phyloP scores from a whole-genome alignment of 2,329 filamentous ascomycete genomes.

The Emericellopsis cladophorae region DNA sequence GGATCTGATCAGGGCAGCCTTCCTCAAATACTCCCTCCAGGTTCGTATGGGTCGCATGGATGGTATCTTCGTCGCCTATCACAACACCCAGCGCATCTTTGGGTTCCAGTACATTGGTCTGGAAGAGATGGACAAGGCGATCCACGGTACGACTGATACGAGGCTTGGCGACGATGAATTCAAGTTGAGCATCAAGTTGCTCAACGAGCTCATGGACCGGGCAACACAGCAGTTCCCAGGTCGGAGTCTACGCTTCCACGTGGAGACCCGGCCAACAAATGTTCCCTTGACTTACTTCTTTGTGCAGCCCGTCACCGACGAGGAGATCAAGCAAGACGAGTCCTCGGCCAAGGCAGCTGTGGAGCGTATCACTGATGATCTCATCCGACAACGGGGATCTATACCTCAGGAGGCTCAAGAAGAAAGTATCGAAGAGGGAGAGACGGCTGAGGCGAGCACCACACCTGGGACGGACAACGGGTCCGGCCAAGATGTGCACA shows the following conservation, averaged over 20 bases:
- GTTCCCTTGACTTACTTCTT: constrained; percentile 76
- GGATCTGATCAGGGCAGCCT: constrained; percentile 89
- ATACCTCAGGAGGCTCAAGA: not conserved
- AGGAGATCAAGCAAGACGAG: constrained; percentile 42
- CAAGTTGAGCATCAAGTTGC: constrained; percentile 61
- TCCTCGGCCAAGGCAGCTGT: not conserved
- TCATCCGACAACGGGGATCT: not conserved
- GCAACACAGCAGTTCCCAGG: constrained; percentile 66
- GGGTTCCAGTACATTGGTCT: constrained; percentile 92
- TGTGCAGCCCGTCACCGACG: constrained; percentile 67
- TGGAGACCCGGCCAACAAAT: constrained; percentile 56
- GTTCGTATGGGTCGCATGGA: constrained; percentile 98
- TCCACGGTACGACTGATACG: constrained; percentile 66
- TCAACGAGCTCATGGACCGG: constrained; percentile 68
- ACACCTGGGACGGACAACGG: constrained; percentile 11
- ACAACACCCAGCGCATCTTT: constrained; percentile 91
- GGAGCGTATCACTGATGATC: not conserved
- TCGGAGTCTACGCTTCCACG: constrained; percentile 64
- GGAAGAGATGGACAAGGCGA: constrained; percentile 72
- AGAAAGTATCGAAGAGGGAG: not conserved
- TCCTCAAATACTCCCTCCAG: constrained; percentile 94
- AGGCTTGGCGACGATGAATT: constrained; percentile 74
- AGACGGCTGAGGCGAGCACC: constrained; percentile 7
- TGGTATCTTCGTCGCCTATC: constrained; percentile 92
- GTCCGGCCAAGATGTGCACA: constrained; percentile 12